Evolutionary conservation across 331 rosid species (phyloP), one percentile per base, ranked within the genome.

Genomic region (Dryas integrifolia): DNA sequence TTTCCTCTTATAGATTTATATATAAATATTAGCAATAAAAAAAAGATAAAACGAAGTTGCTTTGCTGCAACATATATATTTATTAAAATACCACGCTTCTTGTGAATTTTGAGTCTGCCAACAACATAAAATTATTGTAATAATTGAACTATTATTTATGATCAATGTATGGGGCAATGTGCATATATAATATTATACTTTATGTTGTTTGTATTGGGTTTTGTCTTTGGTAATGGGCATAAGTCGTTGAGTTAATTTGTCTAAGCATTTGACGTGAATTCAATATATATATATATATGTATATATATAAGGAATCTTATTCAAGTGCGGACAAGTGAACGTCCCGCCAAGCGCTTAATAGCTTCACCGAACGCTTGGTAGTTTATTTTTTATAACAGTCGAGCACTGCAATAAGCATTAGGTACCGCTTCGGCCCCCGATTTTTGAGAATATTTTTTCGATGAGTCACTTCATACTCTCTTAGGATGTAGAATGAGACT

Each of bases 1-100:
- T 55, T 59, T 68, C 81, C 78, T 11, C 45, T 74, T 41, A 26
- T 56, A 26, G 72, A 5, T 40, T n/a, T 74, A 5, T 16, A 15
- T n/a, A 50, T 26, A 39, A 12, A 8, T 1, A 53, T 67, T 67
- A 3, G 44, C 46, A 52, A 15, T 50, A 13, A 5, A 4, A 9
- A 7, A 13, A 1, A 9, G 0, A 13, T 0, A 14, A 47, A 3
- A 4, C 12, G 6, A 47, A 7, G 45, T 30, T 35, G 40, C 30
- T 68, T 68, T 69, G 18, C 18, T 53, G 75, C 57, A 14, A 18
- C 18, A 65, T 11, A 52, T 71, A 65, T 11, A 52, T 71, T 65
- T 44, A 70, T 58, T 71, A 48, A 59, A 71, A 71, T 65, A 30
- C 45, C 50, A 41, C 38, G 18, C 58, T 60, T 61, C 64, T 52